phyloP scores from a whole-genome alignment of 345 rosid genomes.

The Linum trigynum region DNA sequence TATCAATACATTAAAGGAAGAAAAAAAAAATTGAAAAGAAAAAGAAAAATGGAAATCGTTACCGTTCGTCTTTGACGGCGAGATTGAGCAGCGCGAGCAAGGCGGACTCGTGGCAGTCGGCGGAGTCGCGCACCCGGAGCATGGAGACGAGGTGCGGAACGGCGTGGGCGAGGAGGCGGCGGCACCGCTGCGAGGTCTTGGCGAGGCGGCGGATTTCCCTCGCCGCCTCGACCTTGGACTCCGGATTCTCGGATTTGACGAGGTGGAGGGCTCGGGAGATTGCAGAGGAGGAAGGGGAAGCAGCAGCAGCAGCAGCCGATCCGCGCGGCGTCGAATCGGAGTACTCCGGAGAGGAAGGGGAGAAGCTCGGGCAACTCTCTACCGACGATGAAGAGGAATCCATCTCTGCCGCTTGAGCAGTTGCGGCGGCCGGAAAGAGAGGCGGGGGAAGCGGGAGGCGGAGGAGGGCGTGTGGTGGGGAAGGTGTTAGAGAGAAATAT shows the following conservation, averaged over 20 bases:
- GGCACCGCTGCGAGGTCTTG: slow-evolving; percentile 75
- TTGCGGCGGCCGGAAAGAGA: slow-evolving; percentile 8
- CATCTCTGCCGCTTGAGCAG: not conserved
- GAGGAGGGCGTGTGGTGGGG: not conserved
- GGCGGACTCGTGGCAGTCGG: slow-evolving; percentile 53
- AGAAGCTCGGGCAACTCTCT: not conserved
- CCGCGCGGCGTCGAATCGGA: slow-evolving; percentile 38
- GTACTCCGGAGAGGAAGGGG: slow-evolving; percentile 34
- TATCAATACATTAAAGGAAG: not conserved
- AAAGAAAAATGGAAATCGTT: slow-evolving; percentile 3
- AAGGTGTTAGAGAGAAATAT: not conserved
- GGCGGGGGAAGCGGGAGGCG: slow-evolving; percentile 1
- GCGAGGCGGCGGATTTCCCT: slow-evolving; percentile 86
- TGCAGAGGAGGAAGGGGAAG: slow-evolving; percentile 29
- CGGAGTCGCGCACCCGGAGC: slow-evolving; percentile 41
- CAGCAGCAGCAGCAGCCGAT: not conserved
- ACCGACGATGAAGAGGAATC: not conserved
- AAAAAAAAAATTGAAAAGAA: not conserved
- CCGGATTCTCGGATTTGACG: slow-evolving; percentile 41
- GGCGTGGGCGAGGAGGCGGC: slow-evolving; percentile 66
- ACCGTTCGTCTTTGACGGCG: slow-evolving; percentile 95
- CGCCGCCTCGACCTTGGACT: slow-evolving; percentile 64
- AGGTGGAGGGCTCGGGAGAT: slow-evolving; percentile 43
- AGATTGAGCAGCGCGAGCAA: slow-evolving; percentile 91
- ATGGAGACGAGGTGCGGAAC: slow-evolving; percentile 70